Base-by-base conservation (phyloP, 306 rosid genomes). In the Fagus crenata region DNA sequence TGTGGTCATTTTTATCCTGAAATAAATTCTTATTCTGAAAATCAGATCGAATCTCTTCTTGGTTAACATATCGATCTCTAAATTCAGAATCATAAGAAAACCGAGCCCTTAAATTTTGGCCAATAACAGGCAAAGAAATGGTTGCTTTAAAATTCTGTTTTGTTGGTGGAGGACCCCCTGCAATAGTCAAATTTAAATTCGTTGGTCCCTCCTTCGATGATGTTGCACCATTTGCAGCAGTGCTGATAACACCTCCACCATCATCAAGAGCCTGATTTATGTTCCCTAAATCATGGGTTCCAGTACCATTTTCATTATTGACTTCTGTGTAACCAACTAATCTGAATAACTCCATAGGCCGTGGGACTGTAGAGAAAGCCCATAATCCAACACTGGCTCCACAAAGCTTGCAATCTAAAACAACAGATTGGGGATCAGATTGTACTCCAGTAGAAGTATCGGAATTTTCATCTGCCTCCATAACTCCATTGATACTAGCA, bases 101-200 rank as follows among this genome's bases (percentile, higher is more conserved):
- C 72, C 91, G 86, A 71, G 96, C 91, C 89, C 97, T 85, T 72
- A 95, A 84, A 85, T 87, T 90, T 83, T 79, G 91, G 80, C 97
- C 97, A 83, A 91, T 85, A 71, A 95, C 84, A 77, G 99, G 97
- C 76, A 92, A 72, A 36, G 93, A 90, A 76, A 92, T 89, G 72
- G 86, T 85, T 72, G 97, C 97, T 85, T 89, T 95, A 70, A 92
- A 95, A 73, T 87, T 88, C 85, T 95, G 98, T 77, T 84, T 85
- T 70, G 96, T 86, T 74, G 98, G 98, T 64, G 92, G 88, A 88
- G 97, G 98, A 12, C 98, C 98, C 86, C 98, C 98, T 5, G 98
- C 98, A 77, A 95, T 95, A 53, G 99, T 95, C 82, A 87, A 80
- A 74, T 83, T 88, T 73, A 95, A 89, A 82, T 79, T 87, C 9